Evolutionary conservation across 129 eudicot species (phyloP).

Genomic region (Mikania micrantha): DNA sequence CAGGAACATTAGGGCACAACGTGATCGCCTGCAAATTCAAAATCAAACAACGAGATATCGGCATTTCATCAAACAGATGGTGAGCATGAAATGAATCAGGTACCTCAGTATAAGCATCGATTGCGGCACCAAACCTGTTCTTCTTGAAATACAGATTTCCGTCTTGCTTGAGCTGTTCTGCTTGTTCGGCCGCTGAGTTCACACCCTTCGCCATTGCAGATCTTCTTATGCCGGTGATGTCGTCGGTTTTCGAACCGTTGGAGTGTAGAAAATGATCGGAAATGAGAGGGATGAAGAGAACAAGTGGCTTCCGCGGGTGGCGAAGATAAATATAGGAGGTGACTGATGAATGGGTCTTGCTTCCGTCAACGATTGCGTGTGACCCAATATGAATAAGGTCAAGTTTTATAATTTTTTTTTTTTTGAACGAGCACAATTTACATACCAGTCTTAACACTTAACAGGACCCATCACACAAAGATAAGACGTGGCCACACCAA

Average conservation of each 20-base stretch:
- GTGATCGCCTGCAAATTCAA: slow-evolving; percentile 57
- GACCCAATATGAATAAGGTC: neutral
- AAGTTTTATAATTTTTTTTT: neutral
- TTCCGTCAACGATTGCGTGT: slow-evolving; percentile 21
- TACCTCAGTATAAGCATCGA: slow-evolving; percentile 92
- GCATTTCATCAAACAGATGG: slow-evolving; percentile 21
- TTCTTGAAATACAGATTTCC: slow-evolving; percentile 62
- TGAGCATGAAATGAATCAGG: neutral
- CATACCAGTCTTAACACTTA: too few species aligned
- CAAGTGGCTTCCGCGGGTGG: slow-evolving; percentile 1
- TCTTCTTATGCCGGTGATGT: neutral
- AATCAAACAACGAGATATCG: neutral
- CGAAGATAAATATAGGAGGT: neutral
- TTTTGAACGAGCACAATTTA: neutral
- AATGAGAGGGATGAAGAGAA: neutral
- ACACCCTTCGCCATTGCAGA: slow-evolving; percentile 27
- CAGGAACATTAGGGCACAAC: slow-evolving; percentile 81
- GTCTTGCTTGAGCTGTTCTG: slow-evolving; percentile 68
- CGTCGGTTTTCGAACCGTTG: neutral
- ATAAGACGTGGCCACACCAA: too few species aligned
- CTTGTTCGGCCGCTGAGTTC: slow-evolving; percentile 47
- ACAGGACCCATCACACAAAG: too few species aligned
- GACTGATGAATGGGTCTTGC: neutral
- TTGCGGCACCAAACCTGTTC: slow-evolving; percentile 69
- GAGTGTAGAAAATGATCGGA: neutral